Base-by-base conservation (phyloP, 2,329 filamentous ascomycete genomes). In the Clonostachys sp. region DNA sequence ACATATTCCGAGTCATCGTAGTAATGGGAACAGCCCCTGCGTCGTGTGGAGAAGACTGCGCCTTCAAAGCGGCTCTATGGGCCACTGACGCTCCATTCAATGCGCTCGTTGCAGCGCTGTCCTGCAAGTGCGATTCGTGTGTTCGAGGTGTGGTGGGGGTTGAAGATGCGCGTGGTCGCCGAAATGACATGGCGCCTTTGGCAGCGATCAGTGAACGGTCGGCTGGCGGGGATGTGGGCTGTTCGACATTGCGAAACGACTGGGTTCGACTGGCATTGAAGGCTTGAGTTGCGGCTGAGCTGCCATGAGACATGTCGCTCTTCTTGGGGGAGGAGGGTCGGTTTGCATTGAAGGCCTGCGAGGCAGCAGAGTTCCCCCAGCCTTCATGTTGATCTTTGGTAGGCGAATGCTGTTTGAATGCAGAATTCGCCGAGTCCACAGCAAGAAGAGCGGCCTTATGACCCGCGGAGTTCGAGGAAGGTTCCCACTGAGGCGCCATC, bases 361-460 rank as follows among this genome's bases (percentile, higher is more conserved):
- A 83, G 3, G 87, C 87, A 14, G 88, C 87, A 16, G 87, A 86
- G 57, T 81, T 81, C 17, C 86, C 86, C 73, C 73, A 78, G 10
- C 56, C 57, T 6, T 65, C 60, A 10, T 64, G 63, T 2, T 57
- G 51, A 17, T 48, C 57, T 10, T 52, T 51, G 14, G 54, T 45
- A 41, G 47, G 46, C 45, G 50, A 33, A 13, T 57, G 45, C 13
- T 45, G 54, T 48, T 59, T 66, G 35, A 62, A 53, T 13, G 61
- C 61, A 13, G 61, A 57, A 41, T 55, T 60, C 34, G 67, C 67
- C 12, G 68, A 70, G 3, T 62, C 63, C 24, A 66, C 62, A 16
- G 89, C 88, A 24, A 88, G 69, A 10, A 89, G 61, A 5, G 90
- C 90, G 43, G 90, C 89, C 61, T 87, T 89, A 45, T 86, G 83